Conservation (phyloP, 2,329 filamentous ascomycete species). For the Stagonosporopsis rhizophila region DNA sequence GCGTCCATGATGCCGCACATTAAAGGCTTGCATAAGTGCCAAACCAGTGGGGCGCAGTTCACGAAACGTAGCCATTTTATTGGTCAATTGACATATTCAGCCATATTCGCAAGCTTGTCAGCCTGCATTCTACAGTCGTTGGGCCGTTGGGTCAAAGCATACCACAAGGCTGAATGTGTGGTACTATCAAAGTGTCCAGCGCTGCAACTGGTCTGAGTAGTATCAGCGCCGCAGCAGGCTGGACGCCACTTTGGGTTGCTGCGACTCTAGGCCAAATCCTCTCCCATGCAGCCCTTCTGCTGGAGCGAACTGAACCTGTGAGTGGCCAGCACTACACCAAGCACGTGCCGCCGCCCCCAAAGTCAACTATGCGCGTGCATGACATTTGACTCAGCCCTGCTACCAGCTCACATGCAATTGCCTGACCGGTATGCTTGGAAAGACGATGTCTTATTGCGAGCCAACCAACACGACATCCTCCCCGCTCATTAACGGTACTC, state of each 20-base stretch:
- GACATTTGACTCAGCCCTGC: not conserved
- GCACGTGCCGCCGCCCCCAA: not conserved
- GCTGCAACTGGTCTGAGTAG: not conserved
- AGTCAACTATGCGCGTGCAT: not conserved
- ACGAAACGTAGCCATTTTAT: not conserved
- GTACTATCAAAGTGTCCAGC: not conserved
- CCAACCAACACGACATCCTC: not conserved
- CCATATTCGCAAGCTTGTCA: not conserved
- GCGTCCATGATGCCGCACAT: not conserved
- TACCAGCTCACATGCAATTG: not conserved
- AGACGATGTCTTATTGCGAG: not conserved
- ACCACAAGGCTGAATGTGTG: not conserved
- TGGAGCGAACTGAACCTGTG: not conserved
- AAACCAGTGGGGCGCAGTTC: not conserved
- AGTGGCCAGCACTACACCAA: not conserved
- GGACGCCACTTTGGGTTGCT: not conserved
- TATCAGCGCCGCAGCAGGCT: not conserved
- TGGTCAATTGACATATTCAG: not conserved
- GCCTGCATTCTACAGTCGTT: not conserved
- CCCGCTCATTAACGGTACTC: not conserved
- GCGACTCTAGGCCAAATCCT: not conserved
- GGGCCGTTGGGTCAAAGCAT: not conserved
- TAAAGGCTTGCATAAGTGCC: not conserved
- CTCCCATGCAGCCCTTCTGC: not conserved
- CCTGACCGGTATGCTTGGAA: not conserved